Evolutionary conservation across 352 stramenopile genomes (phyloP).

Genomic region (Phytophthora idaei): DNA sequence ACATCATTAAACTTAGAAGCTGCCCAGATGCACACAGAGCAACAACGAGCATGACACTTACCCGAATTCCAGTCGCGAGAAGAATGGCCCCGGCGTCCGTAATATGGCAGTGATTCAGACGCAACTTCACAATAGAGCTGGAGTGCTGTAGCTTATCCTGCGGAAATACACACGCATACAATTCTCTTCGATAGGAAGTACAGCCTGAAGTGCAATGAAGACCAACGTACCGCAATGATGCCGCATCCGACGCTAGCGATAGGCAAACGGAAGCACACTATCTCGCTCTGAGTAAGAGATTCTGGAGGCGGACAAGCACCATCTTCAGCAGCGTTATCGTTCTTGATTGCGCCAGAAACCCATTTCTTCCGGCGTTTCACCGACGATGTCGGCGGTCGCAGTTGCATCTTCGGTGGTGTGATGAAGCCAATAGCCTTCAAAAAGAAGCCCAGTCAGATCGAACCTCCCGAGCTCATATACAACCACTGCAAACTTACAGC

Average conservation of each 20-base stretch:
- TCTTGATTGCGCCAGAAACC: conserved; percentile 3
- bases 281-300: not conserved
- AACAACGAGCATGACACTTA: conserved; percentile 11
- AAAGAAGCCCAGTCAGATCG: not conserved
- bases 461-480: not conserved
- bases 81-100: conserved; percentile 48
- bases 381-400: conserved; percentile 1
- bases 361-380: conserved; percentile 13
- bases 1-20: not conserved
- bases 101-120: conserved; percentile 51
- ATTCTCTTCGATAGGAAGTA: not conserved
- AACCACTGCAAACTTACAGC: conserved; percentile 10
- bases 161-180: not conserved
- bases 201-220: not conserved
- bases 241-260: conserved; percentile 29
- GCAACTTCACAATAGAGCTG: conserved; percentile 27
- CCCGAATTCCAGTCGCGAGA: conserved; percentile 46
- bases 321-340: not conserved
- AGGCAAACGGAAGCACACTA: conserved; percentile 20
- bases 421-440: conserved; percentile 16
- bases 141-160: conserved; percentile 30
- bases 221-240: conserved; percentile 24
- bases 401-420: conserved; percentile 5
- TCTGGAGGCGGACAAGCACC: not conserved
- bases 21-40: not conserved